Evolutionary conservation across 164 flowering plant genomes (phyloP).

Genomic region (Akebia trifoliata): DNA sequence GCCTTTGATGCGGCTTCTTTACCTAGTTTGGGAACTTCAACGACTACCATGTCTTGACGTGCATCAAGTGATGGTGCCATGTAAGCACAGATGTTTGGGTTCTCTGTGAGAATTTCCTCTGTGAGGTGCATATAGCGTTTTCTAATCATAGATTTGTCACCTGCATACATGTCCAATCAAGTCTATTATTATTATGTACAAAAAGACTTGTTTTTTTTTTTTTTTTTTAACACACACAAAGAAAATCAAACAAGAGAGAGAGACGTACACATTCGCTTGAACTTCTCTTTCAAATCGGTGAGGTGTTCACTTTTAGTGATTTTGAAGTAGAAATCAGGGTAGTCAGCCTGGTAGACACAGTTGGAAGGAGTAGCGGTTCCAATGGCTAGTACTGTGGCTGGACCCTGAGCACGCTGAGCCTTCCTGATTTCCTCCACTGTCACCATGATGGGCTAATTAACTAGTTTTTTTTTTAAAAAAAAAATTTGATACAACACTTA

Average conservation of each 20-base stretch:
- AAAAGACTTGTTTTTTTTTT: too few relatives aligned
- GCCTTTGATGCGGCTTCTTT: constrained; percentile 1
- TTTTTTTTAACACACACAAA: too few relatives aligned
- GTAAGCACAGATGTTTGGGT: background rate
- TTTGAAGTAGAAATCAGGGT: background rate
- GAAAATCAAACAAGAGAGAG: too few relatives aligned
- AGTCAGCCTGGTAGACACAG: background rate
- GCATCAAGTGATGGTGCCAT: background rate
- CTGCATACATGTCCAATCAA: too few relatives aligned
- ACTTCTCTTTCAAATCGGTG: background rate
- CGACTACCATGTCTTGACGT: background rate
- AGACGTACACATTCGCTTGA: background rate
- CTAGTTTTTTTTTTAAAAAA: too few relatives aligned
- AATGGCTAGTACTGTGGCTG: background rate
- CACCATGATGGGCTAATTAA: too few relatives aligned
- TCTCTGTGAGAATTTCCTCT: background rate
- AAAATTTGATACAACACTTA: too few relatives aligned
- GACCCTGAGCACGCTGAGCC: background rate
- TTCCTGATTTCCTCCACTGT: background rate
- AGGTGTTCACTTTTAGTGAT: background rate
- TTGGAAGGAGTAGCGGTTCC: background rate
- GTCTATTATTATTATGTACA: too few relatives aligned
- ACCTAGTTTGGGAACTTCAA: background rate
- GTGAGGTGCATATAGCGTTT: background rate
- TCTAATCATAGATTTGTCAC: background rate